phyloP scores from a whole-genome alignment of 1,284 basidiomycete genomes.

The Ustilago sp. region DNA sequence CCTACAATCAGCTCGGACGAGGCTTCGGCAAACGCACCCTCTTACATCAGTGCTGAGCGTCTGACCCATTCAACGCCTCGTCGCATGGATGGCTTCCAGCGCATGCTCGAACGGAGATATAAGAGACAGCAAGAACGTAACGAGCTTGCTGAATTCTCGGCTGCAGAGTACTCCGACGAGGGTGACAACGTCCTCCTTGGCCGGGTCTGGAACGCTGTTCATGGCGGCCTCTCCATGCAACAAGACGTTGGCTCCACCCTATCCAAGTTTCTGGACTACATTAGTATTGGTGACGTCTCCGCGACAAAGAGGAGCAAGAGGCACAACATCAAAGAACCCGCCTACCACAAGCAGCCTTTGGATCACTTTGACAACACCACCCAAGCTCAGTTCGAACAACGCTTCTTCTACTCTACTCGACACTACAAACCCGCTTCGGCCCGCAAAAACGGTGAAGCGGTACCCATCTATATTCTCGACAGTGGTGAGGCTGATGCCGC shows the following conservation, averaged over 20 bases:
- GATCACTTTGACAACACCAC: conserved; percentile 75
- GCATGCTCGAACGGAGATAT: conserved; percentile 41
- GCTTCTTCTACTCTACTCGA: conserved; percentile 88
- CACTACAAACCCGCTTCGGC: conserved; percentile 83
- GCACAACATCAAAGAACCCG: conserved; percentile 43
- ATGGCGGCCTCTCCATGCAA: conserved; percentile 21
- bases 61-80: conserved; percentile 42
- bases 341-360: conserved; percentile 80
- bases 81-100: conserved; percentile 45
- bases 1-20: conserved; percentile 10
- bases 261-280: conserved; percentile 26
- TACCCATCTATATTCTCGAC: conserved; percentile 69
- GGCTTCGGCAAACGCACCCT: not conserved
- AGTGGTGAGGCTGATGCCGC: conserved; percentile 68
- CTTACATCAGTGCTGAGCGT: conserved; percentile 41
- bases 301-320: not conserved
- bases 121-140: conserved; percentile 26
- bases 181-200: conserved; percentile 6
- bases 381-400: conserved; percentile 72
- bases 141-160: not conserved
- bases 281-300: conserved; percentile 7
- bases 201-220: conserved; percentile 23
- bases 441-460: conserved; percentile 75
- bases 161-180: not conserved
- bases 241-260: conserved; percentile 17